Conservation (phyloP, 2,329 filamentous ascomycete genomes). For the Elsinoe ampelina region DNA sequence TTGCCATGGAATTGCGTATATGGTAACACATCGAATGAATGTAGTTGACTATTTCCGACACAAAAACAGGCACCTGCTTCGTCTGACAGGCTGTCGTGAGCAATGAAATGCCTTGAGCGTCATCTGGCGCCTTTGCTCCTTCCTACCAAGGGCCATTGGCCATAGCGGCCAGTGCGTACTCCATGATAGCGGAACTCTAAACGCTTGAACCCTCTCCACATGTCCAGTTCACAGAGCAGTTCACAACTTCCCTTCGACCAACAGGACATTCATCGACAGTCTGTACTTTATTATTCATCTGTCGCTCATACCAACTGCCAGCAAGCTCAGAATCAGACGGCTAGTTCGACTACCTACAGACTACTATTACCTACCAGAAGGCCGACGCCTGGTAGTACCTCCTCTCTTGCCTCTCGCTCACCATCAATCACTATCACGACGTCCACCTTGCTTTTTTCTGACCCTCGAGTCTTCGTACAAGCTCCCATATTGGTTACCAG, state of each 20-base stretch:
- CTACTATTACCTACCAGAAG: not conserved
- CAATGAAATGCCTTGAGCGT: not conserved
- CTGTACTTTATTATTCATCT: conserved; percentile 6
- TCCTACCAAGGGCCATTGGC: no score
- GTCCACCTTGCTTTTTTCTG: not conserved
- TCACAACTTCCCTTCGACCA: not conserved
- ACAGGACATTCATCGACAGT: not conserved
- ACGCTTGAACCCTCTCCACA: conserved; percentile 5
- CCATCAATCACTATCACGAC: not conserved
- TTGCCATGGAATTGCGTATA: not conserved
- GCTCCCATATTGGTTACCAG: not conserved
- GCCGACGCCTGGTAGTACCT: not conserved
- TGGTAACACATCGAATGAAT: not conserved
- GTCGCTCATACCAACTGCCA: not conserved
- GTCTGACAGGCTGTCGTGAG: not conserved
- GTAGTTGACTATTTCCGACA: not conserved
- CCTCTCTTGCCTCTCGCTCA: not conserved
- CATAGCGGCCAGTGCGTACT: conserved; percentile 9
- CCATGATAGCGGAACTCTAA: conserved; percentile 3
- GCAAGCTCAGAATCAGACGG: no score
- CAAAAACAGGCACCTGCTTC: not conserved
- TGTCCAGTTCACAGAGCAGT: not conserved
- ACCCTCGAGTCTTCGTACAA: not conserved
- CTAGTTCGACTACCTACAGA: no score
- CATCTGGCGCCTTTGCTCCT: not conserved